phyloP scores from a whole-genome alignment of 345 rosid genomes.

The Aquilaria malaccensis region DNA sequence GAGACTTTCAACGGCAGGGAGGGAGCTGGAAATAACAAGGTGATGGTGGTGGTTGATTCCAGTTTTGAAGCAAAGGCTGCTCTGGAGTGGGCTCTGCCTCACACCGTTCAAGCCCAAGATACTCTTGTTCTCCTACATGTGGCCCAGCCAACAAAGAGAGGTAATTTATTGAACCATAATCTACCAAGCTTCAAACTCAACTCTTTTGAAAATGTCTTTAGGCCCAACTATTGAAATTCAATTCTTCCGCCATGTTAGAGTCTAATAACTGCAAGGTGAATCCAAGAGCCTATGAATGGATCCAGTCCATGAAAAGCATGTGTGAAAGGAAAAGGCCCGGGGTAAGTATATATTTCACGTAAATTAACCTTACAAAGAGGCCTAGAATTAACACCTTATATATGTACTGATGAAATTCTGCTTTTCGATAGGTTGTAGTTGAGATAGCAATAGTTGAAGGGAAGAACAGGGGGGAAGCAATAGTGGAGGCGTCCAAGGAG shows the following conservation, averaged over 20 bases:
- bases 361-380: too few species aligned
- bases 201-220: background rate
- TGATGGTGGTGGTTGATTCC: conserved; percentile 83
- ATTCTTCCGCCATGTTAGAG: background rate
- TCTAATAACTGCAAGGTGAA: conserved; percentile 24
- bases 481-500: conserved; percentile 76
- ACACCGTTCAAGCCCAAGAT: conserved; percentile 51
- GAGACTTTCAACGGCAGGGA: background rate
- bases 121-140: conserved; percentile 55
- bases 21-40: conserved; percentile 38
- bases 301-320: conserved; percentile 47
- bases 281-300: conserved; percentile 39
- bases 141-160: conserved; percentile 33
- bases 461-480: conserved; percentile 53
- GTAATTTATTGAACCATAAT: conserved; percentile 15
- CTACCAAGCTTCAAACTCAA: background rate
- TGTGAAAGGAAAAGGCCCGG: conserved; percentile 64
- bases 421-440: conserved; percentile 42
- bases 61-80: conserved; percentile 66
- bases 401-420: background rate
- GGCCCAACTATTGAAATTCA: background rate
- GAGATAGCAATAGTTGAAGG: conserved; percentile 52
- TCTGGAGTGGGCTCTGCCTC: conserved; percentile 87
- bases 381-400: background rate
- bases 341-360: conserved; percentile 33